Conservation (phyloP, 2,329 filamentous ascomycete species). For the Fusarium paranaense region DNA sequence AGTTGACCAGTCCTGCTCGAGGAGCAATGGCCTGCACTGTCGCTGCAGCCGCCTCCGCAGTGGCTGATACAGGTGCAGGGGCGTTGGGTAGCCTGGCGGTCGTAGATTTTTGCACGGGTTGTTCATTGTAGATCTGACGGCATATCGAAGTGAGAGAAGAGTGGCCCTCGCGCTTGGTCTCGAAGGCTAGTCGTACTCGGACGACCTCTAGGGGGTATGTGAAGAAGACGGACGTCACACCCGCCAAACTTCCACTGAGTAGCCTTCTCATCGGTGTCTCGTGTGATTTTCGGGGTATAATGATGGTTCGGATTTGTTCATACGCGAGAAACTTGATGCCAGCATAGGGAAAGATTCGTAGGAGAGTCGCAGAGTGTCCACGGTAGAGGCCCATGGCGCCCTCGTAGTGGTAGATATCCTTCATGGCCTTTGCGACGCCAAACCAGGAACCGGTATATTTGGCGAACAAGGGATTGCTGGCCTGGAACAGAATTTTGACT, state of each 20-base stretch:
- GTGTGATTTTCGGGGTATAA: constrained; percentile 78
- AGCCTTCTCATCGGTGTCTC: constrained; percentile 86
- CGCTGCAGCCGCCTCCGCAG: constrained; percentile 56
- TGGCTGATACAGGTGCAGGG: constrained; percentile 47
- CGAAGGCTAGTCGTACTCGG: constrained; percentile 91
- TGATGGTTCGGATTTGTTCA: constrained; percentile 86
- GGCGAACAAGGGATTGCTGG: constrained; percentile 90
- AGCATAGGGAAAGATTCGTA: constrained; percentile 97
- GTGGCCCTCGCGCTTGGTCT: constrained; percentile 81
- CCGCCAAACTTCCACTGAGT: constrained; percentile 78
- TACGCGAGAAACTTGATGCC: constrained; percentile 98
- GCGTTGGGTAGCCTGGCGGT: constrained; percentile 46
- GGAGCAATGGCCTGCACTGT: constrained; percentile 63
- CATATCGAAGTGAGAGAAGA: constrained; percentile 82
- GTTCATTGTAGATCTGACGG: constrained; percentile 87
- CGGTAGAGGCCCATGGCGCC: constrained; percentile 85
- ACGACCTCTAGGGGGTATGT: constrained; percentile 96
- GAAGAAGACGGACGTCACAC: constrained; percentile 92
- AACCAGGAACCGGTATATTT: constrained; percentile 93
- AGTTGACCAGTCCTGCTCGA: constrained; percentile 81
- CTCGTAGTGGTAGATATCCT: constrained; percentile 82
- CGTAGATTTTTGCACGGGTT: constrained; percentile 55
- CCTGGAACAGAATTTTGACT: constrained; percentile 98
- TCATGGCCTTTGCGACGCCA: constrained; percentile 84
- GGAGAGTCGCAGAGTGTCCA: constrained; percentile 91